Conservation (phyloP, 345 rosid species). For the Clarkia xantiana region DNA sequence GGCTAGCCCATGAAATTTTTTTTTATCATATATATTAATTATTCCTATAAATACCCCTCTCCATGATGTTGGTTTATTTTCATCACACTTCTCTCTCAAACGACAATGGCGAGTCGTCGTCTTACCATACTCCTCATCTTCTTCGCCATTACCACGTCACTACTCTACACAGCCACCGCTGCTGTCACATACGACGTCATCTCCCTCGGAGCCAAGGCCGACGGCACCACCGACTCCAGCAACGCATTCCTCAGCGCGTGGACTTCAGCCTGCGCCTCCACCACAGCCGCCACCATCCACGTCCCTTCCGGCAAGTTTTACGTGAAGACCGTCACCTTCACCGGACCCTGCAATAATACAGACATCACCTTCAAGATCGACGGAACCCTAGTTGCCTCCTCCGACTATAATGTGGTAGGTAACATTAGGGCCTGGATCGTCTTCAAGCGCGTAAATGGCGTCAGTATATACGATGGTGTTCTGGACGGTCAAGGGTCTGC, state of each 20-base stretch:
- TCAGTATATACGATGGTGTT: slow-evolving; percentile 41
- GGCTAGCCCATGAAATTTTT: too few relatives aligned
- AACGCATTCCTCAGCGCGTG: slow-evolving; percentile 55
- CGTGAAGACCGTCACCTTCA: slow-evolving; percentile 23
- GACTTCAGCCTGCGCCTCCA: slow-evolving; percentile 39
- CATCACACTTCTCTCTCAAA: too few relatives aligned
- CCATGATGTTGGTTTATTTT: too few relatives aligned
- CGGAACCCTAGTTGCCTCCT: slow-evolving; percentile 58
- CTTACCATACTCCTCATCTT: too few relatives aligned
- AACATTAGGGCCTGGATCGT: slow-evolving; percentile 27
- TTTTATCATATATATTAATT: too few relatives aligned
- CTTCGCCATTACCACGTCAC: too few relatives aligned
- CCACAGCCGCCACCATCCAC: slow-evolving; percentile 23
- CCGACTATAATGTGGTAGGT: slow-evolving; percentile 25
- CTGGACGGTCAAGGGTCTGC: slow-evolving; percentile 51
- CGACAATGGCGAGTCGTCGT: too few relatives aligned
- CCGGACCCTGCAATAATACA: slow-evolving; percentile 42
- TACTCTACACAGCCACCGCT: too few relatives aligned
- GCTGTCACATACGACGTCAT: slow-evolving; percentile 19
- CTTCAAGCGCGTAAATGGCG: slow-evolving; percentile 29
- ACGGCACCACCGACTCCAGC: slow-evolving; percentile 49
- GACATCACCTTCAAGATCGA: slow-evolving; percentile 29
- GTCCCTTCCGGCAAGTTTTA: slow-evolving; percentile 51
- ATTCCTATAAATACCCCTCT: too few relatives aligned
- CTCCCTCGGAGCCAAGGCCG: slow-evolving; percentile 45